Base-by-base conservation (phyloP, 169 alveolate genomes). In the Plasmodium coatneyi region DNA sequence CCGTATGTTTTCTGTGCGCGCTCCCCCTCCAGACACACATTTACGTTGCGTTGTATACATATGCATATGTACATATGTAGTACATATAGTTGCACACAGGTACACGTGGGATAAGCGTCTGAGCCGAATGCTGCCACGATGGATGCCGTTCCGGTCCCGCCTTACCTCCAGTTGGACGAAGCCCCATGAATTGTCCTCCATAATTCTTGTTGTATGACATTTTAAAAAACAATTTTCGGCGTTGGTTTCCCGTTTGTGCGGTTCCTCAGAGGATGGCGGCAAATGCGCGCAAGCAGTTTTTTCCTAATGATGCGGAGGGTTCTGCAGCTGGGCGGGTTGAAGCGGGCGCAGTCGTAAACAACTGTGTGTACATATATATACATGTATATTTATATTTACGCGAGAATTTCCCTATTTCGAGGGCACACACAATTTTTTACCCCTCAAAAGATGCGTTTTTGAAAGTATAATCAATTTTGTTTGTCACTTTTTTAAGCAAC, bases 181-280 rank as follows among this genome's bases (percentile, higher is more conserved):
- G 71, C 43, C 94, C 94, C 94, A 79, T 78, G 74, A 89, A 89
- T 46, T 89, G 94, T 19, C 94, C 94, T 32, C 94, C 94, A 74
- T 89, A 89, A 80, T 46, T 89, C 52, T 89, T 89, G 56, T 89
- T 86, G 41, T 86, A 86, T n/a, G 93, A 86, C 93, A 86, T 86
- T 49, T 86, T 86, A 22, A 83, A 71, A 83, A 83, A 56, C 60
- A 82, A 16, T 30, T 54, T 82, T 6, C n/a, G 30, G 36, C 56
- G 22, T 19, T 2, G 34, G 10, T 60, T 25, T 60, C 19, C 14
- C 32, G 25, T 60, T 60, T 14, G 25, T 60, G 32, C n/a, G 28
- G 32, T 60, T 60, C 74, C 74, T 19, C 74, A 60, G 74, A 60
- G 32, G 32, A 6, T 19, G 34, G 74, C 36, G 32, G 32, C 28